Base-by-base conservation (phyloP, 805 yeast species). In the Kuraishia piskuri region DNA sequence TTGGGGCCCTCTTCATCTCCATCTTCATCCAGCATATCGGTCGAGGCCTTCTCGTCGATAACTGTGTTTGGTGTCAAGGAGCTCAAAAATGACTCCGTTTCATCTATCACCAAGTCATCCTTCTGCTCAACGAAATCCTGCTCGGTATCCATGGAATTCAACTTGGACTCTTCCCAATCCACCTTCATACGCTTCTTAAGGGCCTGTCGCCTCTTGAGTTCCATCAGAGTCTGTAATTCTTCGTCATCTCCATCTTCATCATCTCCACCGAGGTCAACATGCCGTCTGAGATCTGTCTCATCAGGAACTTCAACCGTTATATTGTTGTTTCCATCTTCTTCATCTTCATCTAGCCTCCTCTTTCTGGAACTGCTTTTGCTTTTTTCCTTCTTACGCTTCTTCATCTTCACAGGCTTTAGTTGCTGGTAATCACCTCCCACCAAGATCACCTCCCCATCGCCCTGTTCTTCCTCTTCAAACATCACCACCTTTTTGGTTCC, bases 401-500 rank as follows among this genome's bases (percentile, higher is more conserved):
- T 66, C 61, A 65, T 64, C 56, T 66, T 67, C 17, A 65, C 53
- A 9, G 68, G 68, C 47, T 65, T 66, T 2, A 53, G 48, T 44
- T 52, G 55, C 22, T 47, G 50, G 21, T 51, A 52, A 23, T 52
- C 53, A 22, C 9, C 21, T 3, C 22, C 44, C 10, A 47, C 40
- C 8, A 31, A 8, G 17, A 12, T 53, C 10, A 46, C 36, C 22
- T 36, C 53, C 3, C 14, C 24, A 21, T 55, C 56, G n/a, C 63
- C 65, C 3, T 58, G 58, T 20, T 61, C 64, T 2, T 63, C 64
- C 6, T 65, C 63, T 1, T 58, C 60, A 31, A 31, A 31, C 14
- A 31, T 31, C 40, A 31, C n/a, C 40, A 31, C 40, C 14, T 31
- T 31, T 10, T 10, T 31, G 8, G 40, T 12, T 14, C 17, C 17